Conservation (phyloP, 2,329 filamentous ascomycete genomes). For the Pseudocercospora musae region DNA sequence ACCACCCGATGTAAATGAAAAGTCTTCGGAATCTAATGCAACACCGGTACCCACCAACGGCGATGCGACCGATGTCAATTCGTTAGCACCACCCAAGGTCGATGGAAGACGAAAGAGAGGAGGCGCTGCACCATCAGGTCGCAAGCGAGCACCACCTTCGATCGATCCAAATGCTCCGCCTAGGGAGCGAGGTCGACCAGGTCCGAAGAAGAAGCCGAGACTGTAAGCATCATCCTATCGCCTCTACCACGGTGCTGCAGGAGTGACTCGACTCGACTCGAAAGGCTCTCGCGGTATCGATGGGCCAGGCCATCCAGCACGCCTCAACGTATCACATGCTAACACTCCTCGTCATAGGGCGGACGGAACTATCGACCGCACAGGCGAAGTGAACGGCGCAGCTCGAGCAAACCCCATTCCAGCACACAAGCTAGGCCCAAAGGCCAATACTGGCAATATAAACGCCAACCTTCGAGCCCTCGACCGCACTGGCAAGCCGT, state of each 20-base stretch:
- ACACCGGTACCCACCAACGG: constrained; percentile 36
- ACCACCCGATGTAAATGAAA: constrained; percentile 38
- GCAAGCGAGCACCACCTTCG: constrained; percentile 36
- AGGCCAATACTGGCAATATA: constrained; percentile 95
- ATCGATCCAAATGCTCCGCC: constrained; percentile 48
- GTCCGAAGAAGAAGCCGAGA: constrained; percentile 93
- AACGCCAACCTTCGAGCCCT: constrained; percentile 93
- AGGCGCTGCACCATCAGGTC: constrained; percentile 34
- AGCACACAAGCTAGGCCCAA: constrained; percentile 84
- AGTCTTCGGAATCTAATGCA: constrained; percentile 42
- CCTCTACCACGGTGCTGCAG: background rate
- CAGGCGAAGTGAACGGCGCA: constrained; percentile 21
- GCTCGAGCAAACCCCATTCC: constrained; percentile 32
- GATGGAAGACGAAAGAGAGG: constrained; percentile 67
- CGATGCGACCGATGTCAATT: constrained; percentile 37
- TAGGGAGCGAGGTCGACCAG: constrained; percentile 66
- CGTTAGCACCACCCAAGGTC: constrained; percentile 44
- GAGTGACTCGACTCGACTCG: background rate
- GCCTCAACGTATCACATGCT: constrained; percentile 17
- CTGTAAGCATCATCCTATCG: constrained; percentile 62
- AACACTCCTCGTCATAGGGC: constrained; percentile 41
- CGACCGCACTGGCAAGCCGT: constrained; percentile 86
- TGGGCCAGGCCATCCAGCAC: too few species aligned
- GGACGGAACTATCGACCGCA: constrained; percentile 48
- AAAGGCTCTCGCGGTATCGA: background rate